A percentile compares a stretch with the other conserved stretches of the same genome.
These are phyloP conservation scores for Papilionanthe hybrid DNA, from an alignment of 116 monocot genomes.

Conservation along the genomic window DNA sequence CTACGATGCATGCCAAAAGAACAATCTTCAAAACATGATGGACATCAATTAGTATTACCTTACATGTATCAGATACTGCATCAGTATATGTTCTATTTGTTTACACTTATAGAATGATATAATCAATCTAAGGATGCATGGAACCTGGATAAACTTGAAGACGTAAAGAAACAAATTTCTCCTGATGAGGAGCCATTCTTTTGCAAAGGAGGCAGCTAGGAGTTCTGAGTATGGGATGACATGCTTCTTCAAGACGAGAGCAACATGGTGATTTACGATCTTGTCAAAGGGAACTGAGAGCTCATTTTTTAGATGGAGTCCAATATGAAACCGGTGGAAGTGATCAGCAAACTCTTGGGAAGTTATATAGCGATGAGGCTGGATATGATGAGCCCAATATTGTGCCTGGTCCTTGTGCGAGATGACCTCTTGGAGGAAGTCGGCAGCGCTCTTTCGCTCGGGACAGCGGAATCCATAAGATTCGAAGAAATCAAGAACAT, in stretches of 20 bases:
- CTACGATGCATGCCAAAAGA: slow-evolving; percentile 15
- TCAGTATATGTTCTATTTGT: too few relatives aligned
- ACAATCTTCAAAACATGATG: slow-evolving; percentile 13
- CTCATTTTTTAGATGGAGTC: slow-evolving; percentile 21
- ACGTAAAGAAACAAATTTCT: slow-evolving; percentile 61
- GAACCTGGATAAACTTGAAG: slow-evolving; percentile 13
- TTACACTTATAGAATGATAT: too few relatives aligned
- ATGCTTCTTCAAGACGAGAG: slow-evolving; percentile 51
- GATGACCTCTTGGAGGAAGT: slow-evolving; percentile 50
- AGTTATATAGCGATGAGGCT: slow-evolving; percentile 57
- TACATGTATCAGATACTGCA: too few relatives aligned
- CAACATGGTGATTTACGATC: slow-evolving; percentile 58
- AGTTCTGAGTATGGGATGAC: slow-evolving; percentile 47
- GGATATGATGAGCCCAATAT: slow-evolving; percentile 51
- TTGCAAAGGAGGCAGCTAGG: slow-evolving; percentile 34
- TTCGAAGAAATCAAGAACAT: slow-evolving; percentile 19
- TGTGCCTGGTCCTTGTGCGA: slow-evolving; percentile 79
- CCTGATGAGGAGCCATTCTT: slow-evolving; percentile 63
- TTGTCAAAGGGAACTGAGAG: slow-evolving; percentile 53
- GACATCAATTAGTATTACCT: slow-evolving; percentile 23
- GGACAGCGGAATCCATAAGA: slow-evolving; percentile 20
- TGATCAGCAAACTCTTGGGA: slow-evolving; percentile 49
- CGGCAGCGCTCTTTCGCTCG: slow-evolving; percentile 15
- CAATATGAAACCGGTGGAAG: slow-evolving; percentile 51
- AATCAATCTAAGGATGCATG: too few relatives aligned